These are phyloP conservation scores for Huntiella abstrusa DNA, from an alignment of 2,329 filamentous ascomycete genomes.

Conservation along the genomic window DNA sequence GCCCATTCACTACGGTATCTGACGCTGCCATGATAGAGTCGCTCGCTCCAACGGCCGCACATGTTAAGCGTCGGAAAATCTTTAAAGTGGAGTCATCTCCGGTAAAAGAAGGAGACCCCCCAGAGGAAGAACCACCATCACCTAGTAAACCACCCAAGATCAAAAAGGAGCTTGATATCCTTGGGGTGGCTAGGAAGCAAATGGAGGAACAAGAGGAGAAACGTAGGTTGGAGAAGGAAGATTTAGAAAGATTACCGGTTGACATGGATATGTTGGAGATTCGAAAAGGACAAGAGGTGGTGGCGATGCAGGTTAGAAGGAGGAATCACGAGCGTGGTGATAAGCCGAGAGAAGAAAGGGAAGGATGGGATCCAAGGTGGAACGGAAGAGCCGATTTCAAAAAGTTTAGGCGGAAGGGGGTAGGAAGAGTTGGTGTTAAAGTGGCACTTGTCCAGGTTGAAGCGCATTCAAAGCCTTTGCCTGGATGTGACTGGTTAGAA, in stretches of 20 bases:
- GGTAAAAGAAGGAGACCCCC: constrained; percentile 12
- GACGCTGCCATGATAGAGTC: constrained; percentile 39
- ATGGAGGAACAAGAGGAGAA: constrained; percentile 49
- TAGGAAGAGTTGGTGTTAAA: constrained; percentile 19
- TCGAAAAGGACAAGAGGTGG: constrained; percentile 54
- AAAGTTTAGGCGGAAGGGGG: constrained; percentile 48
- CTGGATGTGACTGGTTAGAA: constrained; percentile 59
- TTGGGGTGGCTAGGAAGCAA: constrained; percentile 42
- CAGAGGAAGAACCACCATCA: constrained; percentile 17
- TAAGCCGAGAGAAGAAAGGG: constrained; percentile 20
- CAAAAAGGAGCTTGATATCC: constrained; percentile 47
- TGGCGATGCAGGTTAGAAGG: constrained; percentile 48
- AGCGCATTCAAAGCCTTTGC: constrained; percentile 52
- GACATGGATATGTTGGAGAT: constrained; percentile 57
- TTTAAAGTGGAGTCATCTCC: constrained; percentile 22
- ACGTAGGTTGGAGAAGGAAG: constrained; percentile 33
- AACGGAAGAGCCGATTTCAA: constrained; percentile 96
- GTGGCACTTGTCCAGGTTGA: constrained; percentile 43
- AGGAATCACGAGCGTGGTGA: not conserved
- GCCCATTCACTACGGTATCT: constrained; percentile 26
- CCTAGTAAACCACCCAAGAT: constrained; percentile 18
- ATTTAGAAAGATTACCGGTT: constrained; percentile 32
- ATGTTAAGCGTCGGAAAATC: constrained; percentile 59
- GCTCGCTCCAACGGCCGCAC: constrained; percentile 57
- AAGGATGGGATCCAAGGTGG: constrained; percentile 73